Conservation (phyloP, 2,329 filamentous ascomycete genomes). For the Lachnum nothofagi region DNA sequence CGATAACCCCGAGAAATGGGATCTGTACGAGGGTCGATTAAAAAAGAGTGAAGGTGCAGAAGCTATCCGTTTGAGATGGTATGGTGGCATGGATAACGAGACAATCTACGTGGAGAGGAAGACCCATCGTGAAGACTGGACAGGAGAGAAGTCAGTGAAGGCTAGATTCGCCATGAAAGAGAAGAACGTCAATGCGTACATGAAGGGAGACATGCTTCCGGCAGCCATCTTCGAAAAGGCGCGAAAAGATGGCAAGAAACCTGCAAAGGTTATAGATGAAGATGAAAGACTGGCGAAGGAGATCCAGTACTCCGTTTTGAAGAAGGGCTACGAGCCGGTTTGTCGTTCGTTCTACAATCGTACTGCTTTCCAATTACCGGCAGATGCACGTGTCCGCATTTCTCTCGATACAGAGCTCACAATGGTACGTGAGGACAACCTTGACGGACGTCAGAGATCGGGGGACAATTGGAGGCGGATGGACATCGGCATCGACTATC, state of each 20-base stretch:
- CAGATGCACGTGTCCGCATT: slow-evolving; percentile 91
- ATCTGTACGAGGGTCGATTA: slow-evolving; percentile 85
- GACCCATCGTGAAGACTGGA: slow-evolving; percentile 98
- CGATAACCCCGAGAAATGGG: slow-evolving; percentile 90
- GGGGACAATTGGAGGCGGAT: slow-evolving; percentile 93
- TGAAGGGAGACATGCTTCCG: slow-evolving; percentile 78
- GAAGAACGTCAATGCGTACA: slow-evolving; percentile 91
- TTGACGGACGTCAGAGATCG: slow-evolving; percentile 69
- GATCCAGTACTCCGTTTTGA: slow-evolving; percentile 87
- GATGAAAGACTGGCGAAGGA: slow-evolving; percentile 86
- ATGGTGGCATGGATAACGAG: slow-evolving; percentile 91
- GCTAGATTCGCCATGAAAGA: slow-evolving; percentile 92
- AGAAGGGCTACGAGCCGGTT: slow-evolving; percentile 80
- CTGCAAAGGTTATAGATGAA: slow-evolving; percentile 82
- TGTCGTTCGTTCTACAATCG: slow-evolving; percentile 97
- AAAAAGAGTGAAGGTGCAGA: slow-evolving; percentile 98
- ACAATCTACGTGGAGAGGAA: slow-evolving; percentile 97
- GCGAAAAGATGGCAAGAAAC: slow-evolving; percentile 90
- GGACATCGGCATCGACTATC: slow-evolving; percentile 95
- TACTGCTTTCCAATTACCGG: slow-evolving; percentile 93
- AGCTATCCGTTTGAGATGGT: slow-evolving; percentile 93
- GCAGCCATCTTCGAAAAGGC: slow-evolving; percentile 93
- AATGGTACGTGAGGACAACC: slow-evolving; percentile 91
- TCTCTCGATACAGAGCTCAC: slow-evolving; percentile 94
- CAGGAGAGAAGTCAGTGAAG: slow-evolving; percentile 97